phyloP scores from a whole-genome alignment of 2,329 filamentous ascomycete genomes.

The Phialemonium atrogriseum region DNA sequence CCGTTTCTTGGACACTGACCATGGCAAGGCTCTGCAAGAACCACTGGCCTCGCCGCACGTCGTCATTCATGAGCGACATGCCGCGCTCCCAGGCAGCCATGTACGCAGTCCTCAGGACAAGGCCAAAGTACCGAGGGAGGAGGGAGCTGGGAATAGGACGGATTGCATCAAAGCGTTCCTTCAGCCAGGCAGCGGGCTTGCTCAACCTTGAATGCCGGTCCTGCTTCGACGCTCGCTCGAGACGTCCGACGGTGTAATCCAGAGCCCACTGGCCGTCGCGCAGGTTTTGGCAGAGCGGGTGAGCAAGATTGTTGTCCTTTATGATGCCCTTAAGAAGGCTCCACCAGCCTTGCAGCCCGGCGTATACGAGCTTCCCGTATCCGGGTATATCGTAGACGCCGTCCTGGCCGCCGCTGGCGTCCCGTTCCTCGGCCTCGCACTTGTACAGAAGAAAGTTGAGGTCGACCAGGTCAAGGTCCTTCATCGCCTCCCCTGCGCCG shows the following conservation, averaged over 20 bases:
- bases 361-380: conserved; percentile 54
- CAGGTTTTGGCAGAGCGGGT: conserved; percentile 88
- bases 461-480: conserved; percentile 65
- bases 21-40: conserved; percentile 85
- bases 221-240: conserved; percentile 63
- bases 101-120: conserved; percentile 83
- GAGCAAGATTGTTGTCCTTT: conserved; percentile 80
- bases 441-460: conserved; percentile 89
- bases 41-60: conserved; percentile 72
- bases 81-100: conserved; percentile 71
- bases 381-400: conserved; percentile 49
- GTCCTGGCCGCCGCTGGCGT: conserved; percentile 69
- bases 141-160: conserved; percentile 81
- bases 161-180: conserved; percentile 77
- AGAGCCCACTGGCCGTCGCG: conserved; percentile 87
- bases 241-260: conserved; percentile 73
- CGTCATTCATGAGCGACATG: conserved; percentile 69
- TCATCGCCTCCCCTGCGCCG: conserved; percentile 71
- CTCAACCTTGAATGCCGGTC: conserved; percentile 54
- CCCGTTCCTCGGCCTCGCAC: conserved; percentile 80
- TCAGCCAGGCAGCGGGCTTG: conserved; percentile 68
- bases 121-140: conserved; percentile 84
- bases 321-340: conserved; percentile 81
- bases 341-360: conserved; percentile 98
- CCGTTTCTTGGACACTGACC: conserved; percentile 87